phyloP scores from a whole-genome alignment of 345 rosid genomes.

The Syzygium jambos region DNA sequence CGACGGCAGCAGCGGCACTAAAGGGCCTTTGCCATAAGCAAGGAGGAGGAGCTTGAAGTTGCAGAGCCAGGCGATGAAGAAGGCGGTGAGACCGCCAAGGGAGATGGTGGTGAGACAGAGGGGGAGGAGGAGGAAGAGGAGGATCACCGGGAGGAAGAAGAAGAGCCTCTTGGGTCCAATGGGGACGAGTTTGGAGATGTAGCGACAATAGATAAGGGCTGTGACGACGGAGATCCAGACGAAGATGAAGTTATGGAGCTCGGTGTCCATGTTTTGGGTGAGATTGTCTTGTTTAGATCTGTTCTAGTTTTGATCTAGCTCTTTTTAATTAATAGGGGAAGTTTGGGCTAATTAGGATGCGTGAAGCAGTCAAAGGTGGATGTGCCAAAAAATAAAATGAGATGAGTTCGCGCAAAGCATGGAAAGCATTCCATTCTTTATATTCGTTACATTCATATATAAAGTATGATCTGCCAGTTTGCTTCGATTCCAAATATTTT shows the following conservation, averaged over 20 bases:
- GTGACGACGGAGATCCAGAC: slow-evolving; percentile 15
- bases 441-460: neutral
- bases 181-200: neutral
- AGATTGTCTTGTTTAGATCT: neutral
- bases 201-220: slow-evolving; percentile 10
- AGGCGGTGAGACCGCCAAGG: slow-evolving; percentile 6
- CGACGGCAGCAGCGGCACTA: neutral
- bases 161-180: slow-evolving; percentile 10
- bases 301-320: neutral
- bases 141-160: slow-evolving; percentile 14
- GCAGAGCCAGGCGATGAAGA: slow-evolving; percentile 30
- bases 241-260: slow-evolving; percentile 3
- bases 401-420: neutral
- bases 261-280: slow-evolving; percentile 1
- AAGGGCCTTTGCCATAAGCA: slow-evolving; percentile 20
- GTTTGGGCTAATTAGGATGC: neutral
- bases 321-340: neutral
- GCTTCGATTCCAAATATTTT: too few relatives aligned
- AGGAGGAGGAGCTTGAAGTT: slow-evolving; percentile 28
- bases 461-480: neutral
- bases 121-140: slow-evolving; percentile 21
- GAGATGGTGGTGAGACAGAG: slow-evolving; percentile 12
- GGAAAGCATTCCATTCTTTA: neutral
- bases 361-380: neutral
- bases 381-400: neutral